A percentile compares a stretch with the other conserved stretches of the same genome.
Conservation (phyloP, 2,329 filamentous ascomycete species). For the Tolypocladium nubicola region DNA sequence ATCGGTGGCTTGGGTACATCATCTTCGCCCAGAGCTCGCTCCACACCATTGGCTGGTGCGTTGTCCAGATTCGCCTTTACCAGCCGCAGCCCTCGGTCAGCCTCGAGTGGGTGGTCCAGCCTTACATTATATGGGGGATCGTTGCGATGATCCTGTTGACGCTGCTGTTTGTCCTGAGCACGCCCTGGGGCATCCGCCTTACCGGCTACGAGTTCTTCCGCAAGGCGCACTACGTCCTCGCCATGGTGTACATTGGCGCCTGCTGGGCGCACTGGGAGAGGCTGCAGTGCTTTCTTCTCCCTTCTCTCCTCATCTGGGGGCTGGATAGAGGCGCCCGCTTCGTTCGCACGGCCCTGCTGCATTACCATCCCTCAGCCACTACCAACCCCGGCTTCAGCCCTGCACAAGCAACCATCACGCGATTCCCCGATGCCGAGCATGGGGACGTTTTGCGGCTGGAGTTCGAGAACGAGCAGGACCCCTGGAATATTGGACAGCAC, state of each 20-base stretch:
- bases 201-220: constrained; percentile 73
- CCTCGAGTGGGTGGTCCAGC: constrained; percentile 45
- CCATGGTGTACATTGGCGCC: constrained; percentile 63
- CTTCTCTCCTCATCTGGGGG: constrained; percentile 53
- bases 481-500: constrained; percentile 59
- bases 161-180: constrained; percentile 50
- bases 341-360: constrained; percentile 47
- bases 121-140: constrained; percentile 64
- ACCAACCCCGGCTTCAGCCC: constrained; percentile 42
- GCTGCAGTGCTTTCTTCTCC: constrained; percentile 58
- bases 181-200: constrained; percentile 43
- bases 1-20: constrained; percentile 65
- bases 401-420: constrained; percentile 30
- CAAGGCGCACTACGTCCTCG: constrained; percentile 62
- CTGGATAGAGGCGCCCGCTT: constrained; percentile 52
- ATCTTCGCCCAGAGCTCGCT: constrained; percentile 58
- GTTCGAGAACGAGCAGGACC: constrained; percentile 47
- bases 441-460: constrained; percentile 57
- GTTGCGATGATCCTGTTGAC: constrained; percentile 56
- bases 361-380: constrained; percentile 39
- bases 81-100: constrained; percentile 57
- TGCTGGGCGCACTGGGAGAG: constrained; percentile 67
- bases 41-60: constrained; percentile 61
- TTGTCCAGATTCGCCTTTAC: constrained; percentile 57
- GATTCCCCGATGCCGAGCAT: constrained; percentile 44